Percentiles rank a stretch among this genome's conserved stretches.
These are phyloP conservation scores for Solanum gracilifrons DNA, from an alignment of 257 asterid genomes.

Conservation along the genomic window DNA sequence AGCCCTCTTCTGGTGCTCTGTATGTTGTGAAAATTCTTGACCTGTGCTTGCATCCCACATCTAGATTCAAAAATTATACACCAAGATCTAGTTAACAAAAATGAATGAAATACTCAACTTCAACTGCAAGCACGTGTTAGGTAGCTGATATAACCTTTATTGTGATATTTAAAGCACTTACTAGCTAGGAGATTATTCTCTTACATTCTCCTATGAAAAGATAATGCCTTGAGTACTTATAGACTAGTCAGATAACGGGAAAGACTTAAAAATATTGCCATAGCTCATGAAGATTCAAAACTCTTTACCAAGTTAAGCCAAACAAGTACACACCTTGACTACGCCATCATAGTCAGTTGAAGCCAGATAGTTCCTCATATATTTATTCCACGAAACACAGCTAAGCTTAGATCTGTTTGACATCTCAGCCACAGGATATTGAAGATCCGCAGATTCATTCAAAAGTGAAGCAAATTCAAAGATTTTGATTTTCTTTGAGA, in stretches of 20 bases:
- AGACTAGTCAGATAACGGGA: neutral
- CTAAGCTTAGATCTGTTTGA: constrained; percentile 31
- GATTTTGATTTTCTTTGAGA: constrained; percentile 42
- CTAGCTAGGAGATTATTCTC: neutral
- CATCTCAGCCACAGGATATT: constrained; percentile 47
- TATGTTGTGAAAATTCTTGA: constrained; percentile 17
- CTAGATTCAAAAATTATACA: constrained; percentile 8
- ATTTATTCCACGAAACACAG: constrained; percentile 46
- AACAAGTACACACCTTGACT: constrained; percentile 32
- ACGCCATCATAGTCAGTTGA: constrained; percentile 43
- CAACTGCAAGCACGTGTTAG: neutral
- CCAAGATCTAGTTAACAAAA: neutral
- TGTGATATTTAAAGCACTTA: neutral
- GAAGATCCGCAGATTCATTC: constrained; percentile 32
- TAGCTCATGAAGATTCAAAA: neutral
- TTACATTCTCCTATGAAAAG: neutral
- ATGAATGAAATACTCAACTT: neutral
- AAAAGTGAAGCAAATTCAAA: constrained; percentile 31
- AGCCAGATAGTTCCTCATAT: constrained; percentile 38
- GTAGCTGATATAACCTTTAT: neutral
- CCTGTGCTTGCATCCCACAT: constrained; percentile 47
- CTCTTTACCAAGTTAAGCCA: neutral
- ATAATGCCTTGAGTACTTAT: neutral
- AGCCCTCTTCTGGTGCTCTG: constrained; percentile 30
- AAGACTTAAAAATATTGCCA: neutral